A percentile compares a stretch with the other conserved stretches of the same genome.
Conservation (phyloP, 1,284 basidiomycete species). For the Pyrrhoderma noxium region DNA sequence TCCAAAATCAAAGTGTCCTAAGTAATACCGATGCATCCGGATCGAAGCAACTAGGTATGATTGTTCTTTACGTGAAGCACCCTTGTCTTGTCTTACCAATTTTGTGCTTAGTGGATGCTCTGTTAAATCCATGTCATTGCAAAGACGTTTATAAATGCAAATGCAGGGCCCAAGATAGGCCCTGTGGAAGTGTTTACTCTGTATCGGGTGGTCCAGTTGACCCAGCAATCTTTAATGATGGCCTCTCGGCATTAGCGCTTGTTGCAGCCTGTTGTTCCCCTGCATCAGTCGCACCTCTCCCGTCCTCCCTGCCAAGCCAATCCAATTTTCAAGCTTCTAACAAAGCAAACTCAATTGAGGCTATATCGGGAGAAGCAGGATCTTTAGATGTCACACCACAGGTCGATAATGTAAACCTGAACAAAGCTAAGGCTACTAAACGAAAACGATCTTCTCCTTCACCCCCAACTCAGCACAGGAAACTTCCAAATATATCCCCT, state of each 20-base stretch:
- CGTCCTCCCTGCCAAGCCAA: conserved; percentile 10
- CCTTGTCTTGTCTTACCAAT: no score
- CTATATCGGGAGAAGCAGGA: no score
- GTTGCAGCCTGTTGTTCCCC: conserved; percentile 40
- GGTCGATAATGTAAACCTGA: no score
- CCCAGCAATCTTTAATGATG: conserved; percentile 20
- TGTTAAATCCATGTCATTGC: conserved; percentile 60
- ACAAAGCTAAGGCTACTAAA: no score
- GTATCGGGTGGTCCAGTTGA: conserved; percentile 13
- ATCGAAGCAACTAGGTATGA: conserved; percentile 4
- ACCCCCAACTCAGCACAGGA: no score
- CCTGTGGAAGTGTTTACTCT: conserved; percentile 20
- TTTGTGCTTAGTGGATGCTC: conserved; percentile 39
- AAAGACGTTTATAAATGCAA: conserved; percentile 47
- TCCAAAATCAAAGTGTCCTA: conserved; percentile 6
- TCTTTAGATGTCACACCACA: no score
- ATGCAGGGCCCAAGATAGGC: conserved; percentile 30
- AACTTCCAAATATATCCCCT: no score
- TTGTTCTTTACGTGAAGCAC: no score
- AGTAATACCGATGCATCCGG: background rate
- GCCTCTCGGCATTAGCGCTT: conserved; percentile 42
- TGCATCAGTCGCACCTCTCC: conserved; percentile 10
- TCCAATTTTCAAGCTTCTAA: no score
- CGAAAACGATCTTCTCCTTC: no score
- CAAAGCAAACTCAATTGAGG: no score